Conservation (phyloP, 192 early-diverging fungal species). For the Coemansia furcata region DNA sequence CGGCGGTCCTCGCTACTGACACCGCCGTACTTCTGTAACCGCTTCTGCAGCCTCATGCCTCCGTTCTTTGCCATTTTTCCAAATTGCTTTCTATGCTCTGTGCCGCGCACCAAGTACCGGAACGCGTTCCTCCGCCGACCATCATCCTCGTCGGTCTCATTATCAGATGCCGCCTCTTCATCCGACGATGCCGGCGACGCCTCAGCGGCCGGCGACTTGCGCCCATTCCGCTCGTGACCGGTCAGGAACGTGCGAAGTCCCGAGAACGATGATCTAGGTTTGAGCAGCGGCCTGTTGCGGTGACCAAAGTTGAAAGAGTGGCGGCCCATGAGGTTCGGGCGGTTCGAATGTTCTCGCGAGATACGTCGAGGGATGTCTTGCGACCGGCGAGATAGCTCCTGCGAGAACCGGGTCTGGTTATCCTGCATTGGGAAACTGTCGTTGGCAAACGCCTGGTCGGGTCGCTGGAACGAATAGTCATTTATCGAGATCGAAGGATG, state of each 20-base stretch:
- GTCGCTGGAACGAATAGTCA: constrained; percentile 45
- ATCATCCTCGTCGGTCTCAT: constrained; percentile 14
- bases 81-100: constrained; percentile 50
- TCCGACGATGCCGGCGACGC: constrained; percentile 22
- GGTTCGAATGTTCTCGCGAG: constrained; percentile 11
- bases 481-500: not conserved
- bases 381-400: constrained; percentile 30
- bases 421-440: constrained; percentile 47
- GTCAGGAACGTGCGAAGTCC: constrained; percentile 25
- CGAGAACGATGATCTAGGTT: constrained; percentile 36
- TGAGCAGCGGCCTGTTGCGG: constrained; percentile 6
- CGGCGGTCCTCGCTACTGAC: constrained; percentile 11
- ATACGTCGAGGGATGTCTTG: constrained; percentile 7
- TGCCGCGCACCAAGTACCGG: constrained; percentile 49
- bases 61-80: not conserved
- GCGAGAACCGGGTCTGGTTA: constrained; percentile 23
- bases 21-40: constrained; percentile 26
- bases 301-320: constrained; percentile 31
- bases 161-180: constrained; percentile 11
- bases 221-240: constrained; percentile 8
- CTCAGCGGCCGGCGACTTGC: not conserved
- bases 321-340: constrained; percentile 11
- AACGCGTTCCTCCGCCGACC: constrained; percentile 36
- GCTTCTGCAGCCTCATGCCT: constrained; percentile 18
- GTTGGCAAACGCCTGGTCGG: constrained; percentile 43